These are phyloP conservation scores for Backusella morwellensis DNA, from an alignment of 192 early-diverging fungal species.

Conservation along the genomic window DNA sequence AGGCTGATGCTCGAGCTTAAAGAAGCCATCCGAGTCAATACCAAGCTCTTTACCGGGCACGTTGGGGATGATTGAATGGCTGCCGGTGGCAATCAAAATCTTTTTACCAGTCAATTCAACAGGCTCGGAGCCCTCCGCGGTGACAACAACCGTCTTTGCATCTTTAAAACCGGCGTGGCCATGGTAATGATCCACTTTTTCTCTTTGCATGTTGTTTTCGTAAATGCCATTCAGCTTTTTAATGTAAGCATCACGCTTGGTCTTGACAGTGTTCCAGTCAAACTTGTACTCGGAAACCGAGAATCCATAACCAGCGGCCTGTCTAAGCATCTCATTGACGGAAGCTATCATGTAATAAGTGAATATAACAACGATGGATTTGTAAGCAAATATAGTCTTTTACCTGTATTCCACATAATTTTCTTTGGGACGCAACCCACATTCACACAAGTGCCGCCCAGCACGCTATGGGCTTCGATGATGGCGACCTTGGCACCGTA, in stretches of 20 bases:
- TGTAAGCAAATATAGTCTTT: neutral
- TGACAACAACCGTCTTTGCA: slow-evolving; percentile 62
- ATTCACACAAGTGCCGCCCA: slow-evolving; percentile 92
- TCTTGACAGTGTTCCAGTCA: slow-evolving; percentile 78
- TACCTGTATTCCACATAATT: slow-evolving; percentile 92
- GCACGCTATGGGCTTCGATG: slow-evolving; percentile 68
- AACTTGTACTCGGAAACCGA: slow-evolving; percentile 50
- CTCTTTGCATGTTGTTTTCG: slow-evolving; percentile 82
- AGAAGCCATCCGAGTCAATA: slow-evolving; percentile 91
- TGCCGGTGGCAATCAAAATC: slow-evolving; percentile 80
- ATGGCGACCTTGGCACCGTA: slow-evolving; percentile 92
- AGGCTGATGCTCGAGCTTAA: slow-evolving; percentile 86
- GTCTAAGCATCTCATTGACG: slow-evolving; percentile 80
- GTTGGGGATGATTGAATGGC: slow-evolving; percentile 67
- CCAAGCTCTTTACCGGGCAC: slow-evolving; percentile 82
- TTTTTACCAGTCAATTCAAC: slow-evolving; percentile 64
- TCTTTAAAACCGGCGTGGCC: slow-evolving; percentile 87
- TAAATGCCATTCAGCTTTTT: slow-evolving; percentile 97
- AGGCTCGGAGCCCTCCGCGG: slow-evolving; percentile 11
- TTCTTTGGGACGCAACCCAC: slow-evolving; percentile 90
- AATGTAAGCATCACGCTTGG: slow-evolving; percentile 94
- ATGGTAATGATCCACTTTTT: slow-evolving; percentile 76
- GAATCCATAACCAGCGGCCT: slow-evolving; percentile 91
- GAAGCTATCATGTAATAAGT: slow-evolving; percentile 46
- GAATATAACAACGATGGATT: neutral